These are phyloP conservation scores for Corynespora cassiicola DNA, from an alignment of 2,329 filamentous ascomycete genomes.

Conservation along the genomic window DNA sequence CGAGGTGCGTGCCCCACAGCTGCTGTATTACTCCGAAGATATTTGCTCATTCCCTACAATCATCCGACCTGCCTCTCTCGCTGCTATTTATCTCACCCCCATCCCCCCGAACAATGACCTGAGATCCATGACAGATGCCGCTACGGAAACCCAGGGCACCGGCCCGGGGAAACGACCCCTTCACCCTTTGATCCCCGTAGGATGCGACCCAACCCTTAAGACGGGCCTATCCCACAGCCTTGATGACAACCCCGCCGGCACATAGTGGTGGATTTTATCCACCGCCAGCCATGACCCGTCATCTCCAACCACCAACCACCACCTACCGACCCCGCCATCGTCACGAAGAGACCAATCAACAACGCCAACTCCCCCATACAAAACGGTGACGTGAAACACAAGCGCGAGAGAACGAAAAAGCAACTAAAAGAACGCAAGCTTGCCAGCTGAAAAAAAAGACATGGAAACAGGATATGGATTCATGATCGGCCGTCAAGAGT, in stretches of 20 bases:
- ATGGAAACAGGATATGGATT: conserved; percentile 13
- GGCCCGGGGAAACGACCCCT: too few relatives aligned
- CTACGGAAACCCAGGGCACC: too few relatives aligned
- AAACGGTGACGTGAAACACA: conserved; percentile 30
- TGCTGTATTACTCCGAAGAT: conserved; percentile 2
- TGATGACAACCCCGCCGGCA: conserved; percentile 16
- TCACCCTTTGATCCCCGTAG: too few relatives aligned
- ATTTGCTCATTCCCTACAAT: neutral
- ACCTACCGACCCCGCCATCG: conserved; percentile 27
- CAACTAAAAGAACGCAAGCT: conserved; percentile 10
- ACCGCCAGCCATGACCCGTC: conserved; percentile 1
- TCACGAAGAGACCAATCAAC: conserved; percentile 29
- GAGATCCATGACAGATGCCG: too few relatives aligned
- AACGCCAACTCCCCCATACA: conserved; percentile 14
- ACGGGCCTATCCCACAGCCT: conserved; percentile 10
- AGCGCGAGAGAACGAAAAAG: conserved; percentile 24
- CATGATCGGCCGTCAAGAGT: conserved; percentile 12
- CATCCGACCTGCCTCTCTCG: conserved; percentile 1
- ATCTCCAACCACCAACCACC: conserved; percentile 13
- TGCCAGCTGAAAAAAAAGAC: conserved; percentile 8
- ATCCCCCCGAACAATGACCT: too few relatives aligned
- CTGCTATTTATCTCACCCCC: neutral
- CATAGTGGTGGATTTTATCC: conserved; percentile 3
- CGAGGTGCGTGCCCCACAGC: conserved; percentile 16
- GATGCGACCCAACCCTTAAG: conserved; percentile 8